phyloP scores from a whole-genome alignment of 345 rosid species.

The Lagerstroemia speciosa region DNA sequence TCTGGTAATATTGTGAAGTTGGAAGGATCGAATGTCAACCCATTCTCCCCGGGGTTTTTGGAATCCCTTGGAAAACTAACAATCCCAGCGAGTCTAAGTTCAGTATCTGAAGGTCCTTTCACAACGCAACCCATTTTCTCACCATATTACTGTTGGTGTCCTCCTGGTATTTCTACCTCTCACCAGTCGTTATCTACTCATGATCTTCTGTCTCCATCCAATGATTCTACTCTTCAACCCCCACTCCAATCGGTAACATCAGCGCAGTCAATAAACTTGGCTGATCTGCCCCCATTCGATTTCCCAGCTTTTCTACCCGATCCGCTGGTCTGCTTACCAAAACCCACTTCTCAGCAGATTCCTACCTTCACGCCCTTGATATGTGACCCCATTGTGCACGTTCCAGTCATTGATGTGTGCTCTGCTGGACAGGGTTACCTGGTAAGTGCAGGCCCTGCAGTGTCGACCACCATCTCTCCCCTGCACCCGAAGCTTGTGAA shows the following conservation, averaged over 20 bases:
- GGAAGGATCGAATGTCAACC: constrained; percentile 15
- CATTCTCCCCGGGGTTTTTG: constrained; percentile 20
- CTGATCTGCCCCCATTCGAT: constrained; percentile 42
- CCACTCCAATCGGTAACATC: constrained; percentile 27
- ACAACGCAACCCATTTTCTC: constrained; percentile 44
- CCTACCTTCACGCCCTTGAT: constrained; percentile 75
- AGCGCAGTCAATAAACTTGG: constrained; percentile 2
- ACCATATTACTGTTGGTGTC: constrained; percentile 94
- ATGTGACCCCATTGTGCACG: constrained; percentile 88
- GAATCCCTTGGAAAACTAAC: constrained; percentile 36
- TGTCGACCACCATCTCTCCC: constrained; percentile 57
- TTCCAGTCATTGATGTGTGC: constrained; percentile 82
- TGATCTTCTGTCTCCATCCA: constrained; percentile 29
- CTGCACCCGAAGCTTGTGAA: constrained; percentile 42
- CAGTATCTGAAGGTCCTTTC: constrained; percentile 31
- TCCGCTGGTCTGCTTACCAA: constrained; percentile 49
- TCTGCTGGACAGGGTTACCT: constrained; percentile 93
- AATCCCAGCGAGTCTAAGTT: constrained; percentile 21
- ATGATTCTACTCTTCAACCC: constrained; percentile 28
- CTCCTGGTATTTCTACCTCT: constrained; percentile 40
- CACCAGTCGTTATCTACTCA: constrained; percentile 30
- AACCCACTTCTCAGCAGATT: constrained; percentile 48
- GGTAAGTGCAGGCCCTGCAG: constrained; percentile 71
- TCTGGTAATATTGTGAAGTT: constrained; percentile 21
- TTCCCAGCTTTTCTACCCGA: constrained; percentile 49